Evolutionary conservation across 108 stramenopile genomes (phyloP).

Genomic region (Aurantiochytrium sp.): DNA sequence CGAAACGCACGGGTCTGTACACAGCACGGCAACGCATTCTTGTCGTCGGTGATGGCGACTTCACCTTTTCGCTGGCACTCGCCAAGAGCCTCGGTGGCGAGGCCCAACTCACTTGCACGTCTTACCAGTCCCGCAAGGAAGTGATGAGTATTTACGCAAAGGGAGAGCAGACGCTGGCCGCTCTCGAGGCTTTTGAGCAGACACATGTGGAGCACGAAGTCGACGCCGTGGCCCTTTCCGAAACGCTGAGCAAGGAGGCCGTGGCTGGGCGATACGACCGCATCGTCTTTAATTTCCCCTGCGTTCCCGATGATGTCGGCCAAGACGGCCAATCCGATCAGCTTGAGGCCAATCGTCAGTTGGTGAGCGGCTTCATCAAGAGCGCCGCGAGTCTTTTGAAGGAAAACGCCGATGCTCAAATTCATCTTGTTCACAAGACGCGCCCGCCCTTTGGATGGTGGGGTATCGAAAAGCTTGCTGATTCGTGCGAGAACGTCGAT

Average conservation of each 20-base stretch:
- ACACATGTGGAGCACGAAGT: conserved; percentile 51
- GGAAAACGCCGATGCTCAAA: conserved; percentile 41
- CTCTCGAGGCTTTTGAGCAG: conserved; percentile 31
- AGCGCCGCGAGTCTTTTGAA: conserved; percentile 36
- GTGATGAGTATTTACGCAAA: conserved; percentile 59
- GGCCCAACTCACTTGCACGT: conserved; percentile 56
- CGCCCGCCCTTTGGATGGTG: conserved; percentile 81
- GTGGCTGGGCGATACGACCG: conserved; percentile 48
- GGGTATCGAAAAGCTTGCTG: conserved; percentile 46
- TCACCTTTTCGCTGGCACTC: conserved; percentile 70
- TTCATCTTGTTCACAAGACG: conserved; percentile 78
- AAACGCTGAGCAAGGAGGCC: conserved; percentile 40
- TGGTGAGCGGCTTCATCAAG: conserved; percentile 52
- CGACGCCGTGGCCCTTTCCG: conserved; percentile 62
- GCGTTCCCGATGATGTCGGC: conserved; percentile 63
- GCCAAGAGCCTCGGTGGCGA: conserved; percentile 26
- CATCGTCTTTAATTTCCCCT: conserved; percentile 84
- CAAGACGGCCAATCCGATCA: conserved; percentile 79
- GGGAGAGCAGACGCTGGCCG: conserved; percentile 39
- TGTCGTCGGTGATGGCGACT: conserved; percentile 83
- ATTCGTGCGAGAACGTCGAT: not conserved
- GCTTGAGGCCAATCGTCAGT: conserved; percentile 68
- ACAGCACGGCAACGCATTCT: conserved; percentile 18
- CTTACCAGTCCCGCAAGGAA: conserved; percentile 61
- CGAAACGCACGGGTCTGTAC: not conserved